A percentile compares a stretch with the other conserved stretches of the same genome.
phyloP scores from a whole-genome alignment of 2,329 filamentous ascomycete genomes.

The Venturia effusa region DNA sequence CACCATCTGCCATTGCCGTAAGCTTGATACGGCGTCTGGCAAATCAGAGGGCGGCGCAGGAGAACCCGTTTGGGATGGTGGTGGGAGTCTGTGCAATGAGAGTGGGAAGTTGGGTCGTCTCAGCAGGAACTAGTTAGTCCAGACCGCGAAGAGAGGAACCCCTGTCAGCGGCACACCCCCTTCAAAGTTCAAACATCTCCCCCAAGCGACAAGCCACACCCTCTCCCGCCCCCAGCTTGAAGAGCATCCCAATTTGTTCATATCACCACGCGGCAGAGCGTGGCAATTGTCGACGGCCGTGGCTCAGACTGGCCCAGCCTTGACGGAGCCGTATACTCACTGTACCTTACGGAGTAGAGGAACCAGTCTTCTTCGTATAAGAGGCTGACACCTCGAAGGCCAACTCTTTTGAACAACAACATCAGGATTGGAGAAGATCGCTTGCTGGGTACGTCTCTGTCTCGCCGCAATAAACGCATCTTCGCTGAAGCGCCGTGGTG shows the following conservation, averaged over 20 bases:
- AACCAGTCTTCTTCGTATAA: neutral
- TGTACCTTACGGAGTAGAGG: too few species aligned
- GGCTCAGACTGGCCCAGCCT: neutral
- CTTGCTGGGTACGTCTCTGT: neutral
- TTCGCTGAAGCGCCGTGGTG: neutral
- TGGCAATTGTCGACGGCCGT: neutral
- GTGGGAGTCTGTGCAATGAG: neutral
- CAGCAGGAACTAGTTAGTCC: neutral
- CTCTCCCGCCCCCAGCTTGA: neutral
- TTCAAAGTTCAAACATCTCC: neutral
- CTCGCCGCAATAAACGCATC: neutral
- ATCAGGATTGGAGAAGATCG: neutral
- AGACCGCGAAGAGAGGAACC: neutral
- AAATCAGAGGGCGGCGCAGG: neutral
- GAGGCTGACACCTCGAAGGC: neutral
- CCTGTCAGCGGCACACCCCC: neutral
- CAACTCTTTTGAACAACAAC: neutral
- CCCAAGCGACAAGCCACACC: neutral
- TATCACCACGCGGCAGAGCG: neutral
- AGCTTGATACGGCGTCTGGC: neutral
- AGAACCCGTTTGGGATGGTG: neutral
- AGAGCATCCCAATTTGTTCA: neutral
- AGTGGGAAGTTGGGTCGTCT: neutral
- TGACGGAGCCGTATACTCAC: neutral
- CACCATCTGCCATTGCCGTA: neutral